A percentile compares a stretch with the other conserved stretches of the same genome.
Evolutionary conservation across 148 eudicot genomes (phyloP).

Genomic region (Rhododendron vialii): DNA sequence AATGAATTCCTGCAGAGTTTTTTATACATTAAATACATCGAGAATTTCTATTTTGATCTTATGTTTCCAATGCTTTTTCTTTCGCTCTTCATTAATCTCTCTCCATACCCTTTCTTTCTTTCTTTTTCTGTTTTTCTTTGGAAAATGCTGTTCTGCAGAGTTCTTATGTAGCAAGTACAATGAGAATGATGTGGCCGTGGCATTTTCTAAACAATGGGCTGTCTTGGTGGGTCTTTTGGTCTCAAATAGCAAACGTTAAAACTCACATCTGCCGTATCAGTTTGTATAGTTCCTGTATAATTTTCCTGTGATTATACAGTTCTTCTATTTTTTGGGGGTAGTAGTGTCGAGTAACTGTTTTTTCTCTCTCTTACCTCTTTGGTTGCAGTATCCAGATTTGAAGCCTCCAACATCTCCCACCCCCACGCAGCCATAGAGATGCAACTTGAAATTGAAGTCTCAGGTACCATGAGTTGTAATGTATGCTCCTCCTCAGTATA

Average conservation of each 20-base stretch:
- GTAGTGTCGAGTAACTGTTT: neutral
- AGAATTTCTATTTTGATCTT: neutral
- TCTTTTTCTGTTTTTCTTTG: neutral
- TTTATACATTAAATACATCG: neutral
- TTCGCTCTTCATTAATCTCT: neutral
- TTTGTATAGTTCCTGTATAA: neutral
- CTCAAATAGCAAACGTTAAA: neutral
- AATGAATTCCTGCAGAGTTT: neutral
- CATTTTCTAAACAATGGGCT: neutral
- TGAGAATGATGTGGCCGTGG: neutral
- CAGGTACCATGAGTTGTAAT: neutral
- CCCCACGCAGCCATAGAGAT: conserved; percentile 62
- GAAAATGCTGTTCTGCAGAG: neutral
- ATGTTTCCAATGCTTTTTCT: neutral
- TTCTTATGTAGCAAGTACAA: neutral
- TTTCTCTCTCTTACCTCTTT: conserved; percentile 4
- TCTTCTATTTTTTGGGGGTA: neutral
- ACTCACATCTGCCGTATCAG: neutral
- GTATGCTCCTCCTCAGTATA: neutral
- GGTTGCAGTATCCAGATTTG: conserved; percentile 86
- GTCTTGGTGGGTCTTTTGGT: neutral
- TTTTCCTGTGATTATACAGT: neutral
- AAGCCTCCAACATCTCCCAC: conserved; percentile 94
- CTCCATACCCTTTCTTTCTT: neutral
- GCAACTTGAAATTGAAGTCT: neutral